Evolutionary conservation across 139 green algal genomes (phyloP).

Genomic region (Micromonas commoda): DNA sequence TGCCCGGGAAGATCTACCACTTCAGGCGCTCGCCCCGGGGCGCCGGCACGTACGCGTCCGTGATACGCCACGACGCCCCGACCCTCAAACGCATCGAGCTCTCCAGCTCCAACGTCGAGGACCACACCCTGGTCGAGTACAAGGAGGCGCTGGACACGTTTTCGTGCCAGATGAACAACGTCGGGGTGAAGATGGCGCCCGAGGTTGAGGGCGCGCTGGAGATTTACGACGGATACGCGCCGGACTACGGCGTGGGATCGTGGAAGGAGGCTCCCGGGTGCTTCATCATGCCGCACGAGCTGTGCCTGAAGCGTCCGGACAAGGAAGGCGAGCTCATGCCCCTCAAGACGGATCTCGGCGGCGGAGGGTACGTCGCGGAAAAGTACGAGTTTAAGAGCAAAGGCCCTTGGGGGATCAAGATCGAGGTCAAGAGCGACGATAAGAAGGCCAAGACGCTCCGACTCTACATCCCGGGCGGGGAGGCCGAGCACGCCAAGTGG

Average conservation of each 20-base stretch:
- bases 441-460: not conserved
- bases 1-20: not conserved
- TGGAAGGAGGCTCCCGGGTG: not conserved
- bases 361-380: not conserved
- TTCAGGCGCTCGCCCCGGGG: not conserved
- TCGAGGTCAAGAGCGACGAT: not conserved
- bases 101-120: not conserved
- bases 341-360: not conserved
- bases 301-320: not conserved
- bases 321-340: not conserved
- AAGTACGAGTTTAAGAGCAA: not conserved
- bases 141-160: not conserved
- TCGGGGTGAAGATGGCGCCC: not conserved
- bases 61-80: not conserved
- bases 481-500: not conserved
- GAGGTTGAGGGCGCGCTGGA: not conserved
- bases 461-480: not conserved
- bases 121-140: not conserved
- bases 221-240: not conserved
- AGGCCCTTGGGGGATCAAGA: not conserved
- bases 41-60: no score
- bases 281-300: not conserved
- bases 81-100: not conserved
- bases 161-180: not conserved
- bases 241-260: not conserved